phyloP scores from a whole-genome alignment of 345 rosid species.

The Sonneratia alba region DNA sequence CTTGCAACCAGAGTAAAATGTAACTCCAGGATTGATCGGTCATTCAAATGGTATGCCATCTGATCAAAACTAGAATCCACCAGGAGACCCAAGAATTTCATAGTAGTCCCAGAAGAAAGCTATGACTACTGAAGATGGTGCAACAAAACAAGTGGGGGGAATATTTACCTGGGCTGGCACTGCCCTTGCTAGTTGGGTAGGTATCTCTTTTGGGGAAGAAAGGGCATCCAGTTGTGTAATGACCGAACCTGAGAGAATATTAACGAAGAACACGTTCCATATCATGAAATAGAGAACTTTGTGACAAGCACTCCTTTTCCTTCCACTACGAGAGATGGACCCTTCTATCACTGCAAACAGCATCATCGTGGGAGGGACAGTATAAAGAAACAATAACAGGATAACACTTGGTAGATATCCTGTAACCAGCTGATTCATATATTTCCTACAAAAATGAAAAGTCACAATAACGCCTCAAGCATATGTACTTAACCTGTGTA shows the following conservation, averaged over 20 bases:
- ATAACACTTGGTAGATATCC: slow-evolving; percentile 97
- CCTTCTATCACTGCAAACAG: slow-evolving; percentile 74
- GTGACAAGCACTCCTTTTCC: slow-evolving; percentile 78
- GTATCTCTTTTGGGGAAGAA: slow-evolving; percentile 53
- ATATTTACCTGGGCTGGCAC: slow-evolving; percentile 66
- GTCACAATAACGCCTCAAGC: background rate
- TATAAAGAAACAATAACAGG: slow-evolving; percentile 47
- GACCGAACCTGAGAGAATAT: slow-evolving; percentile 70
- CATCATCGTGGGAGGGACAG: slow-evolving; percentile 93
- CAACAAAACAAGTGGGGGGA: background rate
- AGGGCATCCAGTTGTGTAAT: slow-evolving; percentile 42
- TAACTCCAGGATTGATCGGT: background rate
- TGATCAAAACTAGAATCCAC: background rate
- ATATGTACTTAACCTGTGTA: background rate
- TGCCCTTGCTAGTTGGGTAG: slow-evolving; percentile 56
- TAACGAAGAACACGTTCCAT: slow-evolving; percentile 91
- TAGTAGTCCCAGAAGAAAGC: background rate
- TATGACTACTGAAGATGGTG: background rate
- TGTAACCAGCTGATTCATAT: slow-evolving; percentile 49
- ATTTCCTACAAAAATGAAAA: slow-evolving; percentile 8
- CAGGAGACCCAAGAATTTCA: background rate
- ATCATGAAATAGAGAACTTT: slow-evolving; percentile 78
- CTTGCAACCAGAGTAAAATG: background rate
- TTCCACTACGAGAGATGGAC: slow-evolving; percentile 52
- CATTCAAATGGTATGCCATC: background rate